Percentiles rank a stretch among this genome's conserved stretches.
Conservation (phyloP, 2,329 filamentous ascomycete species). For the Aspergillus hortae region DNA sequence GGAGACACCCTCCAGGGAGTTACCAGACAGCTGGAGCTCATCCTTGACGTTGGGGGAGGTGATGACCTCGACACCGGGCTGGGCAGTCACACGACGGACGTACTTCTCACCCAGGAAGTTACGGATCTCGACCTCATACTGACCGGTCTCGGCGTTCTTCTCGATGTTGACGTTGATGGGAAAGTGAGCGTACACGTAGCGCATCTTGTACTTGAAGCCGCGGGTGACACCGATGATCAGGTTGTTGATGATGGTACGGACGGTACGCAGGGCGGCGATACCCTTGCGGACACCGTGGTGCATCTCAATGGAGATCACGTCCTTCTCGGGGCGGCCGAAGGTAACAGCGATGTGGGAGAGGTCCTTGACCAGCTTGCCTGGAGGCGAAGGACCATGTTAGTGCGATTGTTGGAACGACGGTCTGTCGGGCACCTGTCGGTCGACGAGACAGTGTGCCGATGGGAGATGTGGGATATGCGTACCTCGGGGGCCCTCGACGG, state of each 20-base stretch:
- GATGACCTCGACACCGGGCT: slow-evolving; percentile 84
- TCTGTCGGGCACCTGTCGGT: background rate
- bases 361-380: slow-evolving; percentile 94
- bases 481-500: slow-evolving; percentile 94
- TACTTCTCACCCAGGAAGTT: slow-evolving; percentile 99
- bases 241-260: slow-evolving; percentile 98
- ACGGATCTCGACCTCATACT: slow-evolving; percentile 92
- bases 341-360: slow-evolving; percentile 94
- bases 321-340: slow-evolving; percentile 83
- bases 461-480: slow-evolving; percentile 34
- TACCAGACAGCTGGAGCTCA: slow-evolving; percentile 87
- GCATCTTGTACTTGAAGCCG: slow-evolving; percentile 99
- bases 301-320: slow-evolving; percentile 92
- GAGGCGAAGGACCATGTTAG: slow-evolving; percentile 12
- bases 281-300: slow-evolving; percentile 98
- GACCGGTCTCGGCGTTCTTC: slow-evolving; percentile 87
- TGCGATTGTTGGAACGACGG: background rate
- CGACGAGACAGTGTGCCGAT: no score
- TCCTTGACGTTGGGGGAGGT: slow-evolving; percentile 93
- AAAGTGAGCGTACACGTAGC: slow-evolving; percentile 99
- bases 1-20: slow-evolving; percentile 95
- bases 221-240: slow-evolving; percentile 97
- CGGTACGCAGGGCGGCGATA: slow-evolving; percentile 94
- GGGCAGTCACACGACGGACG: slow-evolving; percentile 87
- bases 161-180: slow-evolving; percentile 99